Base-by-base conservation (phyloP, 2,329 filamentous ascomycete species). In the Colletotrichum filicis region DNA sequence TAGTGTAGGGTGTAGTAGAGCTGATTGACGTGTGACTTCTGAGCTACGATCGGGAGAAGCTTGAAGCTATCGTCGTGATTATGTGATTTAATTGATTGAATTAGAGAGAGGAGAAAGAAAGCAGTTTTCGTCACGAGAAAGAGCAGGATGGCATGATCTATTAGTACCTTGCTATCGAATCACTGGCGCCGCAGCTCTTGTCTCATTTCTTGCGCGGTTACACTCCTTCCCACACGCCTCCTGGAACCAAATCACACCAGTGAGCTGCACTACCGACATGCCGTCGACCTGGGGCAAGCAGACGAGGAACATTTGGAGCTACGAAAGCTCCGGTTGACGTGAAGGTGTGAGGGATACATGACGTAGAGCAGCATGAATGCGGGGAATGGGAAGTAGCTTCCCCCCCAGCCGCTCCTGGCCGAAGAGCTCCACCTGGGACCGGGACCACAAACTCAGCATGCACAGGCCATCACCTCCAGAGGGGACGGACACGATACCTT, bases 311-410 rank as follows among this genome's bases (percentile, higher is more conserved):
- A 60, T 49, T 49, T 70, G 55, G 49, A 70, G 71, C 71, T 70
- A 30, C 14, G 22, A 49, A 55, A 53, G 68, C 66, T 62, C 58
- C 56, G 56, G 61, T 32, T 61, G 16, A 42, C 53, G 55, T 70
- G 61, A 65, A 57, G 55, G 56, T 42, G 61, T 73, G 71, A 73
- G 65, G 74, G 71, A 77, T 78, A 76, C 74, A 79, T 79, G 78
- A 79, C 78, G 78, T 79, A 79, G 74, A 26, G 73, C 53, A 59
- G 71, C 63, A 73, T 67, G 28, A 74, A 73, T 76, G 74, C 69
- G 75, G 75, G 78, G 77, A 75, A 76, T 76, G 35, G 63, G 62
- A 74, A 52, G 70, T 74, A 74, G 59, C 74, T 74, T 24, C 56
- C 30, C 35, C 61, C 61, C 69, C 55, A 65, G 62, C 71, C 60